Conservation (phyloP, 2,329 filamentous ascomycete genomes). For the Trichophyton rubrum region DNA sequence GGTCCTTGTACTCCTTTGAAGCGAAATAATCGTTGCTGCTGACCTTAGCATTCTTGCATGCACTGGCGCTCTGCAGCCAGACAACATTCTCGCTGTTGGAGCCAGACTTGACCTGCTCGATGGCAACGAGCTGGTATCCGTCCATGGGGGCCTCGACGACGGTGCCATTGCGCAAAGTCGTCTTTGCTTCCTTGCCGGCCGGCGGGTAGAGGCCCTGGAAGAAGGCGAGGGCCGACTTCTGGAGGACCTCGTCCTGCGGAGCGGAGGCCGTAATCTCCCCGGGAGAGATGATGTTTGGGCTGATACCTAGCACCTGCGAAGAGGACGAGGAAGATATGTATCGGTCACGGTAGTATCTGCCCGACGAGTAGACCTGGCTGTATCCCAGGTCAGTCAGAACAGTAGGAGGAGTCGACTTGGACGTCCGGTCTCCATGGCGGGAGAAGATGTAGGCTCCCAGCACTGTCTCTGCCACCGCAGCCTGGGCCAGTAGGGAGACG, state of each 20-base stretch:
- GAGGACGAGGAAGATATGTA: slow-evolving; percentile 55
- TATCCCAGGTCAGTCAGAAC: slow-evolving; percentile 70
- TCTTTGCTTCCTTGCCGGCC: slow-evolving; percentile 42
- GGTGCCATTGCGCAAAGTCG: slow-evolving; percentile 60
- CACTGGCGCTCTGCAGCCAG: slow-evolving; percentile 48
- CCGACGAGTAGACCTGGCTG: slow-evolving; percentile 58
- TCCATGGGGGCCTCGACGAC: slow-evolving; percentile 54
- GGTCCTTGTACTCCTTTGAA: slow-evolving; percentile 37
- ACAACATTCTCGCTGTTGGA: slow-evolving; percentile 46
- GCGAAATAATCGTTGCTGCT: slow-evolving; percentile 49
- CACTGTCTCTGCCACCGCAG: slow-evolving; percentile 49
- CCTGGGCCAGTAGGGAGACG: slow-evolving; percentile 14
- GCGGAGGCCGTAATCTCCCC: slow-evolving; percentile 61
- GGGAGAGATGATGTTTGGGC: slow-evolving; percentile 51
- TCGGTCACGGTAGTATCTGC: slow-evolving; percentile 60
- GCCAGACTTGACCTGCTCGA: slow-evolving; percentile 49
- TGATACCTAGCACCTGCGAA: slow-evolving; percentile 53
- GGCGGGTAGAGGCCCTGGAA: slow-evolving; percentile 81
- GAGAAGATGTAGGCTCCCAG: slow-evolving; percentile 79
- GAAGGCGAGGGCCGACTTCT: slow-evolving; percentile 68
- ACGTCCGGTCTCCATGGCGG: slow-evolving; percentile 77
- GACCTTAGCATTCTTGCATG: slow-evolving; percentile 42
- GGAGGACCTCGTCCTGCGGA: slow-evolving; percentile 63
- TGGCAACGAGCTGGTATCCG: slow-evolving; percentile 74
- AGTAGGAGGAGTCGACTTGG: slow-evolving; percentile 60